These are phyloP conservation scores for Myxozyma geophila DNA, from an alignment of 805 yeast genomes.

Conservation along the genomic window DNA sequence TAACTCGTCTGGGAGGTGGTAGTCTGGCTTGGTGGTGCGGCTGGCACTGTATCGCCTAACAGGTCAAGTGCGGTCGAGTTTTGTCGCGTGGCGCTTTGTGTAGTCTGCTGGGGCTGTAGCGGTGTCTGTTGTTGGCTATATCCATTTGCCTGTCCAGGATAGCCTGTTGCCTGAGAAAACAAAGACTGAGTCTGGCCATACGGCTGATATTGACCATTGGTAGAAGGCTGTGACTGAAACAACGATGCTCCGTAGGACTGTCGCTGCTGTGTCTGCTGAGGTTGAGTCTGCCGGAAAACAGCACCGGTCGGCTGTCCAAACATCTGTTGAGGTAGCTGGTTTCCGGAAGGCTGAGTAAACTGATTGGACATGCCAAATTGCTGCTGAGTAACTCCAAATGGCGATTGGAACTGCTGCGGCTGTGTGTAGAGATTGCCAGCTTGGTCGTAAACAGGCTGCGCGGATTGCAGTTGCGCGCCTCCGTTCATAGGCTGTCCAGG, in stretches of 20 bases:
- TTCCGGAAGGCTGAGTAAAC: constrained; percentile 36
- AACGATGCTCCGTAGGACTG: constrained; percentile 36
- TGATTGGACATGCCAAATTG: constrained; percentile 9
- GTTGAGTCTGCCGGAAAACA: constrained; percentile 39
- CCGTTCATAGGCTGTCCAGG: constrained; percentile 7
- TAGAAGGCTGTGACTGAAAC: constrained; percentile 32
- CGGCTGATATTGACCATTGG: constrained; percentile 16
- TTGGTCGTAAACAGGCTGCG: constrained; percentile 22
- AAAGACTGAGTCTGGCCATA: constrained; percentile 13
- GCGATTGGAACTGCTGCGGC: constrained; percentile 31
- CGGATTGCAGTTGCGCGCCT: background rate
- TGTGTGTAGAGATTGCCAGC: constrained; percentile 20
- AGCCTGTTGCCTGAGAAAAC: constrained; percentile 18
- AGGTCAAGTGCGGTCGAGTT: background rate
- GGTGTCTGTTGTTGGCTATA: constrained; percentile 15
- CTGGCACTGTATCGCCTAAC: constrained; percentile 7
- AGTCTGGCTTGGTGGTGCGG: background rate
- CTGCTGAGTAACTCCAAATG: constrained; percentile 15
- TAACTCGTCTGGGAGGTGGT: background rate
- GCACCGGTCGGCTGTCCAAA: constrained; percentile 33
- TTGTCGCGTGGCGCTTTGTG: constrained; percentile 7
- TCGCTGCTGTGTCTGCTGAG: constrained; percentile 33
- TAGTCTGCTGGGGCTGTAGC: constrained; percentile 14
- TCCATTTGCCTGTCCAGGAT: constrained; percentile 1
- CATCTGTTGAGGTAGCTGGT: constrained; percentile 18